These are phyloP conservation scores for Gnomoniopsis smithogilvyi DNA, from an alignment of 2,329 filamentous ascomycete species.

Conservation along the genomic window DNA sequence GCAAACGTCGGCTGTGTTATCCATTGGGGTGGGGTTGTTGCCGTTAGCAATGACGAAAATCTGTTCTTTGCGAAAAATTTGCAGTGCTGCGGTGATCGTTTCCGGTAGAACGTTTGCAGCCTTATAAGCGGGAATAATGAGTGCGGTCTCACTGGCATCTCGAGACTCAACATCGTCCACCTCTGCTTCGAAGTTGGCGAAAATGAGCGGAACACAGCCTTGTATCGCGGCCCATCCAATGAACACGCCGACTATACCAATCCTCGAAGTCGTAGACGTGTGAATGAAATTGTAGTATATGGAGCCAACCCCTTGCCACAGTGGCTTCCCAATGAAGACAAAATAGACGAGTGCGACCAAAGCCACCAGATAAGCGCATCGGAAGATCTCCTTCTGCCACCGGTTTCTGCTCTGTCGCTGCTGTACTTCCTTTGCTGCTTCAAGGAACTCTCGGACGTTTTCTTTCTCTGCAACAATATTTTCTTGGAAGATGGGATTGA, in stretches of 20 bases:
- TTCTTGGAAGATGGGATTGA: neutral
- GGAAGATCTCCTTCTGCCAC: neutral
- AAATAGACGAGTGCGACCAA: neutral
- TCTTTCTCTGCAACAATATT: neutral
- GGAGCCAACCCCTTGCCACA: neutral
- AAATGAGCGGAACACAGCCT: neutral
- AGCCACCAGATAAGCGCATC: neutral
- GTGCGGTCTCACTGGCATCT: constrained; percentile 2
- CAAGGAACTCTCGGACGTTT: neutral
- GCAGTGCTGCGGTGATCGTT: constrained; percentile 37
- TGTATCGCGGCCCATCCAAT: neutral
- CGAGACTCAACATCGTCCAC: neutral
- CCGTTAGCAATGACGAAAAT: constrained; percentile 48
- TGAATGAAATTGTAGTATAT: neutral
- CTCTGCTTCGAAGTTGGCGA: neutral
- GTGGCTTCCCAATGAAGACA: neutral
- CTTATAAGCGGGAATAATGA: constrained; percentile 46
- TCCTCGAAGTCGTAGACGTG: neutral
- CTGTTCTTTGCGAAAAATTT: constrained; percentile 41
- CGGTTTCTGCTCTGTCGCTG: neutral
- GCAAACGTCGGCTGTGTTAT: constrained; percentile 45
- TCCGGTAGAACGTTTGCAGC: constrained; percentile 40
- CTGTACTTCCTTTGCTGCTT: neutral
- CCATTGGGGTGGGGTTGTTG: constrained; percentile 41
- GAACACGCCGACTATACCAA: neutral